Evolutionary conservation across 116 monocot species (phyloP).

Genomic region (Phalaenopsis hybrid): DNA sequence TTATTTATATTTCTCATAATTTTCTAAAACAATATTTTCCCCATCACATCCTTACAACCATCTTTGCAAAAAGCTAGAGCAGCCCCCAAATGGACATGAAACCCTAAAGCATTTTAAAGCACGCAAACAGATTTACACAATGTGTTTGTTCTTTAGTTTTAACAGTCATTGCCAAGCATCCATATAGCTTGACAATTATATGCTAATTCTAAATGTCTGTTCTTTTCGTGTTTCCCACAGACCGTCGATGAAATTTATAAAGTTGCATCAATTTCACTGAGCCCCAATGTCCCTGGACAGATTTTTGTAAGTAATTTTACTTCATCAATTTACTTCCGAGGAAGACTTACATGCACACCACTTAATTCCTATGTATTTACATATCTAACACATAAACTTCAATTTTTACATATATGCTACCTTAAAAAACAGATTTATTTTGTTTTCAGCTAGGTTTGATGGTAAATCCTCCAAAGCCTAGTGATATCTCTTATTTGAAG

Average conservation of each 20-base stretch:
- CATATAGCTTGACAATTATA: neutral
- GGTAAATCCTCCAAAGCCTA: slow-evolving; percentile 95
- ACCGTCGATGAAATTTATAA: slow-evolving; percentile 99
- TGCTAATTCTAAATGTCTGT: neutral
- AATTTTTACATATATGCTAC: too few species aligned
- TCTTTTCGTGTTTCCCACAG: slow-evolving; percentile 23
- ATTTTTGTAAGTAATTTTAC: slow-evolving; percentile 85
- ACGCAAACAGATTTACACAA: neutral
- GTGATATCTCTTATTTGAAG: slow-evolving; percentile 91
- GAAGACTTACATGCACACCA: too few species aligned
- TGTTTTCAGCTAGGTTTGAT: slow-evolving; percentile 82
- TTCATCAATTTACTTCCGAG: neutral
- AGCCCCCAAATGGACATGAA: too few species aligned
- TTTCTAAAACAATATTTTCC: too few species aligned
- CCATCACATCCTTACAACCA: too few species aligned
- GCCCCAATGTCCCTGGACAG: slow-evolving; percentile 92
- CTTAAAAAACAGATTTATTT: neutral
- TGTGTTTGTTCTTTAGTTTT: neutral
- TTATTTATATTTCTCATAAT: too few species aligned
- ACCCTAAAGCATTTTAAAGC: neutral
- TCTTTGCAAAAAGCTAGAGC: too few species aligned
- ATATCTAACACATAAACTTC: too few species aligned
- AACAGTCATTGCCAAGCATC: neutral
- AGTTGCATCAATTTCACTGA: slow-evolving; percentile 87
- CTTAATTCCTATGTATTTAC: too few species aligned